Evolutionary conservation across 805 yeast genomes (phyloP), one percentile per base, ranked within the genome.

Genomic region (Isabelozyma rhagii): DNA sequence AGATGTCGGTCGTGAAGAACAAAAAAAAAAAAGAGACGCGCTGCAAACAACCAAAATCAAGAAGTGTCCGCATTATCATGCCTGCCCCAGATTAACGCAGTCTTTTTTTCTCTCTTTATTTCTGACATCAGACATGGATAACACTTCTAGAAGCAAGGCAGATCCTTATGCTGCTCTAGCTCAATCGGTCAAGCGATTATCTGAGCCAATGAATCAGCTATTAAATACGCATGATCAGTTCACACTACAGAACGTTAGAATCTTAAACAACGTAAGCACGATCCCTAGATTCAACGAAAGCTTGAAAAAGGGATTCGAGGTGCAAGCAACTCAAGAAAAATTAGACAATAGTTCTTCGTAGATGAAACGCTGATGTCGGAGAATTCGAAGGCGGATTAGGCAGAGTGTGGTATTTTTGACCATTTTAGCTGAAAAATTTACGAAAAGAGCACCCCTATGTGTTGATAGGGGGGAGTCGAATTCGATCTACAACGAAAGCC

Each of bases 141-240:
- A 21, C 5, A 6, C 36, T 31, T 31, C 36, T 31, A 31, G n/a
- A 31, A 13, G 10, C 9, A 39, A 39, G 6, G 15, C 44, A 17
- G 68, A 67, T 47, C 67, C 71, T 13, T 69, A 69, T 47, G 47
- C 51, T 8, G 43, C 55, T 17, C 54, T 72, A 10, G 49, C 64
- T 0, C 54, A 58, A 9, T 53, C 68, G 0, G 39, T 72, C 4
- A 51, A 52, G 29, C 48, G 57, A 38, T 47, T 72, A 43, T 57
- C 52, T 5, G 49, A 53, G 40, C 75, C 76, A 1, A 47, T 69
- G 45, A 49, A 51, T 8, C 56, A 52, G 3, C 50, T 72, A 5
- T 51, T 69, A 38, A 50, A 49, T 13, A 53, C 55, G 6, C 77
- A 72, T 49, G 66, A 68, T 39, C 60, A 60, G 44, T 57, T 72